Evolutionary conservation across 2,329 filamentous ascomycete genomes (phyloP), one percentile per base, ranked within the genome.

Genomic region (Sclerotinia borealis): DNA sequence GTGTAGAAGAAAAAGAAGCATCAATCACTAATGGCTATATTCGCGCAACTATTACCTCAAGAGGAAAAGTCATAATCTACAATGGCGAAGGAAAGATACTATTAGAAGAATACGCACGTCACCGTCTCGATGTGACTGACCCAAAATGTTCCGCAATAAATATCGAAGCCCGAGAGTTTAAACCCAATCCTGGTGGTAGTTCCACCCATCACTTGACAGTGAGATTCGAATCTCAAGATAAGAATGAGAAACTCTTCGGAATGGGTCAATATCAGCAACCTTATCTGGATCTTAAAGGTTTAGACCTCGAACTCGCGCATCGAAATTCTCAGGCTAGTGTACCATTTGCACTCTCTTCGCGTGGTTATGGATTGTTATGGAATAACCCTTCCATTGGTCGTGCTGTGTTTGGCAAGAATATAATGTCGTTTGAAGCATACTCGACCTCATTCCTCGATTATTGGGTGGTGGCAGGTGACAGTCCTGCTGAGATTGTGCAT

Each of bases 241-340:
- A 75, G 0, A 75, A 81, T 22, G 86, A 89, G 71, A 83, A 81
- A 70, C 82, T 89, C n/a, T 89, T 80, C 68, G 86, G 86, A 25
- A 88, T 88, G 85, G 86, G 86, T 0, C 86, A 89, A 73, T 88
- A 89, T 65, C 86, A 89, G 69, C 85, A 89, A 67, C 82, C 83
- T 0, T 79, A 77, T 59, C 76, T 89, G n/a, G 79, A 88, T 69
- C 77, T 88, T 55, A 88, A 88, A 68, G 86, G 86, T 0, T 71
- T 77, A 0, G 85, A 88, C 63, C 72, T 88, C 1, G 86, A 89
- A 70, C 79, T 89, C 3, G 85, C 86, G 0, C 86, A 89, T 43
- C 80, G 85, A 1, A 89, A 89, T 70, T 87, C 84, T 0, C 86
- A 89, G 72, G 85, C 85, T 4, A 85, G 80, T 56, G 80, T 89